Percentiles rank a stretch among this genome's conserved stretches.
phyloP scores from a whole-genome alignment of 202 grass and related monocot genomes.

The Setaria italica region DNA sequence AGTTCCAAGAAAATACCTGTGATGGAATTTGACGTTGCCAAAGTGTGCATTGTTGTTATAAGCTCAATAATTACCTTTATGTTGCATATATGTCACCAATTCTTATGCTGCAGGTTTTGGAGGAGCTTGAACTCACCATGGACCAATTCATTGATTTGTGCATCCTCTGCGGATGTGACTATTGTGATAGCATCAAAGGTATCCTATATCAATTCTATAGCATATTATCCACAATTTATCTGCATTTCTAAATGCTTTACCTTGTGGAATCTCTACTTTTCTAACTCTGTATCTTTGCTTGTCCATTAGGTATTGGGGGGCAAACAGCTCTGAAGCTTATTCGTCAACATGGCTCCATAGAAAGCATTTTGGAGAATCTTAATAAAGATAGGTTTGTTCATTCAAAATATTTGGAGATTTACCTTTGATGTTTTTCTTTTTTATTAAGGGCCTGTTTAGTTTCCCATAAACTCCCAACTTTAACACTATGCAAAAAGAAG shows the following conservation, averaged over 20 bases:
- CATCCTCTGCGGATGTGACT: constrained; percentile 95
- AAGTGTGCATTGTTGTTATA: constrained; percentile 51
- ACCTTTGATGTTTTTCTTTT: not conserved
- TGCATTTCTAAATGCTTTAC: constrained; percentile 43
- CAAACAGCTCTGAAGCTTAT: constrained; percentile 95
- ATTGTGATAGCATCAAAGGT: constrained; percentile 98
- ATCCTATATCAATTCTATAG: constrained; percentile 8
- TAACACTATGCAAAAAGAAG: too few relatives aligned
- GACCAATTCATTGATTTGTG: constrained; percentile 99
- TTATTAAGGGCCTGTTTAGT: too few relatives aligned
- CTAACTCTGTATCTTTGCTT: constrained; percentile 30
- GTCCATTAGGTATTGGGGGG: constrained; percentile 72
- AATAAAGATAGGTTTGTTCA: constrained; percentile 81
- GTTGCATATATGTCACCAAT: constrained; percentile 27
- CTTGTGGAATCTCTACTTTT: not conserved
- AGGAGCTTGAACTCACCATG: constrained; percentile 93
- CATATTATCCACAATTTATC: not conserved
- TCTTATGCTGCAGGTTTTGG: constrained; percentile 75
- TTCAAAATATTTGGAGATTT: constrained; percentile 38
- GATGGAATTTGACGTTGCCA: constrained; percentile 95
- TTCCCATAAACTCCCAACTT: too few relatives aligned
- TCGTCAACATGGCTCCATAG: constrained; percentile 77
- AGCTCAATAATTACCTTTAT: not conserved
- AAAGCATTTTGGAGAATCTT: constrained; percentile 82
- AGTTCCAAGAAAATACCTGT: constrained; percentile 98